These are phyloP conservation scores for Austropuccinia psidii DNA, from an alignment of 1,284 basidiomycete species.

Conservation along the genomic window DNA sequence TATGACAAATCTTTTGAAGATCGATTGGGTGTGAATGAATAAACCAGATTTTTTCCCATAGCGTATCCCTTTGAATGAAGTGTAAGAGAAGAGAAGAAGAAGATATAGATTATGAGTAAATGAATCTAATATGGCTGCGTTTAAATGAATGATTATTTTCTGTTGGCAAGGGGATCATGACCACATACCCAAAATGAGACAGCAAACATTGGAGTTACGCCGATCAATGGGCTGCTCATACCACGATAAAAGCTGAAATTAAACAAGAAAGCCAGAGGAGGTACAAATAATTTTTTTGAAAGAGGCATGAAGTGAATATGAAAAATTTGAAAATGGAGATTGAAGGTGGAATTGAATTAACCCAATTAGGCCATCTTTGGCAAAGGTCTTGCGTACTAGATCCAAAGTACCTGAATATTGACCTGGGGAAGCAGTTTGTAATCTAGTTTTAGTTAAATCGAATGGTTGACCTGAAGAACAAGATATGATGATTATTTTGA, in stretches of 20 bases:
- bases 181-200: conserved; percentile 74
- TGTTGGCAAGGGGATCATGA: not conserved
- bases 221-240: conserved; percentile 88
- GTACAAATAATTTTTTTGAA: not conserved
- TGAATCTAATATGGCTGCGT: no score
- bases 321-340: not conserved
- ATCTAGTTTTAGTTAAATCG: conserved; percentile 67
- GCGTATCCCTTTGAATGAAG: conserved; percentile 62
- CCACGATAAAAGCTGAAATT: conserved; percentile 76
- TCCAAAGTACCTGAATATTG: conserved; percentile 87
- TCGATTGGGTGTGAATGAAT: conserved; percentile 54
- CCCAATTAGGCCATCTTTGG: conserved; percentile 82
- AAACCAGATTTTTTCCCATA: conserved; percentile 80
- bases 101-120: not conserved
- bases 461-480: conserved; percentile 94
- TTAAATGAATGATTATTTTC: not conserved
- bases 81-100: not conserved
- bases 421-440: conserved; percentile 87
- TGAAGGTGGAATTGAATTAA: conserved; percentile 48
- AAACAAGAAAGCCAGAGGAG: not conserved
- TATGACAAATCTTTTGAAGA: conserved; percentile 61
- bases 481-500: no score
- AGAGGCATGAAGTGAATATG: not conserved
- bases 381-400: conserved; percentile 81
- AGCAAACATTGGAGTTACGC: conserved; percentile 97